These are phyloP conservation scores for Euryodendron excelsum DNA, from an alignment of 148 eudicot species.

Conservation along the genomic window DNA sequence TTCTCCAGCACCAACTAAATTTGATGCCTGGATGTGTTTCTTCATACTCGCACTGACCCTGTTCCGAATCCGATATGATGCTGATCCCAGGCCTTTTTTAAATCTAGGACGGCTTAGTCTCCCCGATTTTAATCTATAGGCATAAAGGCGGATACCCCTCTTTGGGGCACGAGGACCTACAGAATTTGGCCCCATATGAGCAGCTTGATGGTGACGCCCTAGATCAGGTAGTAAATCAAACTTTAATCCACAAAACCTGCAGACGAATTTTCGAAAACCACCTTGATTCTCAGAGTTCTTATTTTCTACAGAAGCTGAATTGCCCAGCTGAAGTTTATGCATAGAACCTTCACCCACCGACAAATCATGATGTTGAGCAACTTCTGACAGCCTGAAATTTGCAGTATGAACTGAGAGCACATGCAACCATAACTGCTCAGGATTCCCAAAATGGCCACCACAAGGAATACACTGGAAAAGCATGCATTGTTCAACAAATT, in stretches of 20 bases:
- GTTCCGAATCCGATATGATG: constrained; percentile 68
- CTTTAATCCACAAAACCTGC: constrained; percentile 86
- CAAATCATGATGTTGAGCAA: constrained; percentile 20
- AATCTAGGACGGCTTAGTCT: constrained; percentile 75
- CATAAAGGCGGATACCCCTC: constrained; percentile 67
- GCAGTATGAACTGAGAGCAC: constrained; percentile 74
- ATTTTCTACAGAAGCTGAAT: constrained; percentile 31
- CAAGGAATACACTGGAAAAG: constrained; percentile 92
- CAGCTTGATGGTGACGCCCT: constrained; percentile 99
- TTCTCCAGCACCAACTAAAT: constrained; percentile 35
- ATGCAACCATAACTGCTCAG: constrained; percentile 82
- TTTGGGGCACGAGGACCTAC: constrained; percentile 45
- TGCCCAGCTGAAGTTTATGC: constrained; percentile 27
- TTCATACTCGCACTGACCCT: constrained; percentile 56
- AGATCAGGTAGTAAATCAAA: constrained; percentile 96
- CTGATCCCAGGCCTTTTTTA: constrained; percentile 59
- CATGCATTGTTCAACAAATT: constrained; percentile 89
- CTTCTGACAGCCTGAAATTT: constrained; percentile 50
- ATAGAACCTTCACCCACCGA: constrained; percentile 27
- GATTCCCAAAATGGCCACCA: constrained; percentile 77
- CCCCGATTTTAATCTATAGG: constrained; percentile 83
- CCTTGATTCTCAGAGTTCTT: constrained; percentile 41
- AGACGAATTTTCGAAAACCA: constrained; percentile 53
- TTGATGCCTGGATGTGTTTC: constrained; percentile 63
- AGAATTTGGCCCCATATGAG: constrained; percentile 72